Percentiles rank a stretch among this genome's conserved stretches.
Conservation (phyloP, 495 filamentous ascomycete species). For the Aspergillus ellipticus region DNA sequence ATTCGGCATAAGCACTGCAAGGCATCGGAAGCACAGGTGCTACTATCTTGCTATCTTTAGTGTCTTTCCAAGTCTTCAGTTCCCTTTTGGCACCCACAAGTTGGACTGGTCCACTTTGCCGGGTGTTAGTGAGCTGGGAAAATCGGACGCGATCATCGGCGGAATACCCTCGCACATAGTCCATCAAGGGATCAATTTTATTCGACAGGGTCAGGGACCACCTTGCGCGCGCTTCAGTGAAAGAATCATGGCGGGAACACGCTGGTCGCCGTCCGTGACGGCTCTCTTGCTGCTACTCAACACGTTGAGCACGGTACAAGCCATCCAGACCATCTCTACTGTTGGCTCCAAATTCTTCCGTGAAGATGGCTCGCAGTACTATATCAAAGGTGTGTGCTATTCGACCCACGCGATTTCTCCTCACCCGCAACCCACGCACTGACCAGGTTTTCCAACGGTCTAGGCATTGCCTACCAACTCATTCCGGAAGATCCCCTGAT, state of each 20-base stretch:
- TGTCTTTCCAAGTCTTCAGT: too few species aligned
- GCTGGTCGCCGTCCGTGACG: not conserved
- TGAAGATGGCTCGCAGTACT: slow-evolving; percentile 72
- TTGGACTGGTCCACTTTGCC: too few species aligned
- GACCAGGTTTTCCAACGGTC: slow-evolving; percentile 9
- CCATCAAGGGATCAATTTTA: too few species aligned
- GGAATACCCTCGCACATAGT: too few species aligned
- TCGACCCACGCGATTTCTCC: not conserved
- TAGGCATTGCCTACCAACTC: slow-evolving; percentile 71
- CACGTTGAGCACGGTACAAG: slow-evolving; percentile 23
- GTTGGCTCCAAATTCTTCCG: slow-evolving; percentile 86
- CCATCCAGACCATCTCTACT: slow-evolving; percentile 56
- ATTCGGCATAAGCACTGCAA: too few species aligned
- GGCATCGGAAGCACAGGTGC: not conserved
- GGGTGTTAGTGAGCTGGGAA: too few species aligned
- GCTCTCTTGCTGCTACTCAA: slow-evolving; percentile 27
- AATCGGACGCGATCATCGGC: too few species aligned
- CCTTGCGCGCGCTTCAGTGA: not conserved
- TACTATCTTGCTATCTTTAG: not conserved
- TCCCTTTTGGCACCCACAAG: too few species aligned
- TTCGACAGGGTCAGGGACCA: too few species aligned
- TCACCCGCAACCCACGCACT: not conserved
- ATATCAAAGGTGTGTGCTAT: slow-evolving; percentile 66
- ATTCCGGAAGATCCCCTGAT: slow-evolving; percentile 69
- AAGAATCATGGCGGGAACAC: not conserved